Percentiles rank a stretch among this genome's conserved stretches.
Conservation (phyloP, 768 basidiomycete species). For the Suillus ampliporus region DNA sequence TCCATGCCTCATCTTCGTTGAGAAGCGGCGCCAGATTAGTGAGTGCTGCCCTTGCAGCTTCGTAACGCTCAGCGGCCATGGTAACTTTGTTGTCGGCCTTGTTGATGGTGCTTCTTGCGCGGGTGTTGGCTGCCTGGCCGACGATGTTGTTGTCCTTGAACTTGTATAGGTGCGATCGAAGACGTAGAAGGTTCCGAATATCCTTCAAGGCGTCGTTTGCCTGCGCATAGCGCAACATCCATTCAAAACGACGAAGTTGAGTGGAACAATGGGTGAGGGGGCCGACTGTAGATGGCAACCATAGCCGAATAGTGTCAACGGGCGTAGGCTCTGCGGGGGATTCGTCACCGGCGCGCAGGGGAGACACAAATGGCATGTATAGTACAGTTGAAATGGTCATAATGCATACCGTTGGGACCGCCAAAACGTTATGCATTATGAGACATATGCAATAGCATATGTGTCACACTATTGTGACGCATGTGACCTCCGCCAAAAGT, state of each 20-base stretch:
- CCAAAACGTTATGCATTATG: too few species aligned
- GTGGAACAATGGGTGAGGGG: constrained; percentile 1
- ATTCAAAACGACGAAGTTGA: constrained; percentile 24
- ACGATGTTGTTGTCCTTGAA: constrained; percentile 13
- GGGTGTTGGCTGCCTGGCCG: constrained; percentile 3
- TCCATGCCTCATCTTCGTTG: neutral
- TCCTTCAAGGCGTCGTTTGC: constrained; percentile 17
- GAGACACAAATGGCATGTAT: constrained; percentile 1
- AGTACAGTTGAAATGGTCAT: too few species aligned
- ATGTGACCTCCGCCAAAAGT: too few species aligned
- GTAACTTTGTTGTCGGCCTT: neutral
- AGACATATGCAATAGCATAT: too few species aligned
- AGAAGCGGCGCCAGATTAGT: neutral
- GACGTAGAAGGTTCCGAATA: neutral
- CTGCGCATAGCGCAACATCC: constrained; percentile 27
- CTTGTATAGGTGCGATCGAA: neutral
- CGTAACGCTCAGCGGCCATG: neutral
- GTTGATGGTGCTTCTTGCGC: constrained; percentile 3
- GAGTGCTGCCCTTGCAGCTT: neutral
- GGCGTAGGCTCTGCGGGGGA: neutral
- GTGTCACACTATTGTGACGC: neutral
- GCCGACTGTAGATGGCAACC: neutral
- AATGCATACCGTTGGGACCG: too few species aligned
- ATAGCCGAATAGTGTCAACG: neutral
- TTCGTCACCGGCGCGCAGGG: neutral